Base-by-base conservation (phyloP, 805 yeast genomes). In the Metschnikowia colocasiae region DNA sequence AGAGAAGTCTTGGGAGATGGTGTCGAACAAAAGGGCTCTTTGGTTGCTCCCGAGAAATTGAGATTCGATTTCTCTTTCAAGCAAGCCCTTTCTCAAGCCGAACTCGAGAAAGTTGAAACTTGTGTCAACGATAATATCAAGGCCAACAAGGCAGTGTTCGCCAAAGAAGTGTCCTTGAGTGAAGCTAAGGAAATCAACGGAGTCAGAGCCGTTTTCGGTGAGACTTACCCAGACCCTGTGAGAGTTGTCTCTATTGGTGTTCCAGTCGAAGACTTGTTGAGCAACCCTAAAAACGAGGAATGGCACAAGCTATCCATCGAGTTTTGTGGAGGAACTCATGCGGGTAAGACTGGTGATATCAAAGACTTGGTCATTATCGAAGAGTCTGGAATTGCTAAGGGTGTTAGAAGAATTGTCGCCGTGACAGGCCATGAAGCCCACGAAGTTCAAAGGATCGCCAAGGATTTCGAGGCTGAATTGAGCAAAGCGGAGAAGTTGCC, bases 301-400 rank as follows among this genome's bases (percentile, higher is more conserved):
- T 94, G 99, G 98, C 70, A 67, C 59, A 71, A 79, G 35, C 75
- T 79, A 61, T 88, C 97, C 1, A 78, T 94, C 56, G 99, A 94
- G 73, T 94, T 94, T 78, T 94, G 99, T 73, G 99, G 99, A 72
- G 99, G 99, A 71, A 94, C 99, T 10, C 99, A 94, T 62, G 97
- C 94, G 56, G 77, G 80, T 42, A 85, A 86, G 69, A 92, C 98
- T 16, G 86, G 92, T 51, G 98, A 92, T 51, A 94, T 94, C 65
- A 90, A 90, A 67, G 92, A 87, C 57, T 80, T 94, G 55, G 87
- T 94, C 30, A 79, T 94, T 46, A 74, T 85, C 53, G 99, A 94
- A 75, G 99, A 94, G 71, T 81, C 88, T 54, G 98, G 99, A 70
- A 94, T 94, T 67, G 98, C 99, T 51, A 94, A 94, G 74, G 99